These are phyloP conservation scores for Prototheca cutis DNA, from an alignment of 163 green algal genomes.

Conservation along the genomic window DNA sequence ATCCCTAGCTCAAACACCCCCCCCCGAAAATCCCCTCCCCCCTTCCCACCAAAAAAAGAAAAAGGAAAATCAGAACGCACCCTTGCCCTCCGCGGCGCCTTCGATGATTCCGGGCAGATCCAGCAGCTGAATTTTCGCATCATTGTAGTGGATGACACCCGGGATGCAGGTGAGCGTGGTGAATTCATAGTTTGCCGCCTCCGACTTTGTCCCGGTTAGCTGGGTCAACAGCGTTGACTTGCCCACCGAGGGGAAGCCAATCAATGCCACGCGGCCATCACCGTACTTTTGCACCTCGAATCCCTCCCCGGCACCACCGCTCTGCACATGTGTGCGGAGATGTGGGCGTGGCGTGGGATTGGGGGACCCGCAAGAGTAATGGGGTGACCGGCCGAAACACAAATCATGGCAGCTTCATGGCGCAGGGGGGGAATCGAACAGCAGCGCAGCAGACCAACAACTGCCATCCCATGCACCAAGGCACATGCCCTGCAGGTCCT, in stretches of 20 bases:
- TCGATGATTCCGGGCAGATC: constrained; percentile 99
- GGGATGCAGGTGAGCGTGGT: constrained; percentile 99
- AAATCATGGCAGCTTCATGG: background rate
- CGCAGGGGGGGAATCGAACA: background rate
- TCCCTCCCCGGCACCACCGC: constrained; percentile 62
- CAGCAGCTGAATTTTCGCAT: constrained; percentile 92
- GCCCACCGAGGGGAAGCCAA: constrained; percentile 96
- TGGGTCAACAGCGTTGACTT: constrained; percentile 98
- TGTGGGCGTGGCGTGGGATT: no score
- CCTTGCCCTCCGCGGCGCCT: constrained; percentile 28
- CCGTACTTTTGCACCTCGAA: constrained; percentile 98
- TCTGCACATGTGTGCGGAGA: constrained; percentile 13
- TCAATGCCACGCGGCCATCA: constrained; percentile 85
- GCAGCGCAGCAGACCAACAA: background rate
- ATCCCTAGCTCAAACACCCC: no score
- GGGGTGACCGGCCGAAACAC: background rate
- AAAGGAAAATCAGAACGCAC: no score
- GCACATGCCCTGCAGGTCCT: background rate
- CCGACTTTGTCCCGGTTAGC: constrained; percentile 92
- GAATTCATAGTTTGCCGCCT: constrained; percentile 96
- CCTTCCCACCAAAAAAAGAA: no score
- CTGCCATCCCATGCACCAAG: background rate
- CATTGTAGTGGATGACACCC: constrained; percentile 98
- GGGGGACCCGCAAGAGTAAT: background rate
- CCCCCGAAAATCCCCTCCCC: no score